Base-by-base conservation (phyloP, 495 filamentous ascomycete genomes). In the Annulohypoxylon bovei region DNA sequence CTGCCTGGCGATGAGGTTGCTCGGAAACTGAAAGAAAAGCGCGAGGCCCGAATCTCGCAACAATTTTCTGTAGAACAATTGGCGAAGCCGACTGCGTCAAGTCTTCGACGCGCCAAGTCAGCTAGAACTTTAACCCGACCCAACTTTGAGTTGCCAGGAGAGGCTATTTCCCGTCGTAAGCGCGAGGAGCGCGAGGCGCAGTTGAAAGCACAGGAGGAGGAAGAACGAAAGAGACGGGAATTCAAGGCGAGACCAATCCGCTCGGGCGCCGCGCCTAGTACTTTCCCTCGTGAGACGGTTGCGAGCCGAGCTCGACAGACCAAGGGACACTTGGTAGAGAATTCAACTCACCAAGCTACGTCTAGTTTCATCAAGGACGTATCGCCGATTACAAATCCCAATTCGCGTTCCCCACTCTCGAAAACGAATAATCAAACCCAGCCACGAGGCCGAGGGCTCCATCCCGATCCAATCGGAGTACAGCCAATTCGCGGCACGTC, bases 1-100 rank as follows among this genome's bases (percentile, higher is more conserved):
- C 84, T 94, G 3, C 89, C 90, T 3, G 91, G 91, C 25, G 91
- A 93, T 54, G 89, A 88, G 4, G 81, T 93, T 7, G 87, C 91
- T 56, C 87, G 86, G 3, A 89, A 88, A 50, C 78, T 86, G 56
- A 85, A 83, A 67, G 85, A 86, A 67, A 79, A 84, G 72, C 82
- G 82, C 6, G 84, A 85, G 59, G 81, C 82, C 4, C 81, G 84
- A 20, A 68, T 78, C 23, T 82, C 81, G 20, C 77, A 79, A 27
- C 77, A 78, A 47, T 70, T 68, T 30, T 65, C 65, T 23, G 62
- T 71, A 46, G 76, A 70, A 40, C 75, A 78, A 8, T 78, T 80
- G 6, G 75, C 77, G n/a, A 79, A 79, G 61, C 79, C 80, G 6
- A 81, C 80, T 27, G 39, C 62, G 16, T 62, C 73, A 37, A 76